Evolutionary conservation across 495 filamentous ascomycete species (phyloP), one percentile per base, ranked within the genome.

Genomic region (Ramalina intermedia): DNA sequence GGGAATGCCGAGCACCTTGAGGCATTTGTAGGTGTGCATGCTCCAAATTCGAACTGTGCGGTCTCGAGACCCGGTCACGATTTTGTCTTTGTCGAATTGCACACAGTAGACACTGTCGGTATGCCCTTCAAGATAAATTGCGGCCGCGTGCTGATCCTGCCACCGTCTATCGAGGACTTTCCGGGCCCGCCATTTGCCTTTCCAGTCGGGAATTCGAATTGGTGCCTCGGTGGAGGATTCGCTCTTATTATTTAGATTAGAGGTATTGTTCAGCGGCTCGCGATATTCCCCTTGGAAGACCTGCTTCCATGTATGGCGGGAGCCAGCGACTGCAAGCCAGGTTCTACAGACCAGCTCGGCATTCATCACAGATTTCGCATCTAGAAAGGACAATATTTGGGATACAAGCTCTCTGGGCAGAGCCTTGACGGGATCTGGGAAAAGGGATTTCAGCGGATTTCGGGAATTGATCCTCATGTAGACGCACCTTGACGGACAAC

Each of bases 1-100:
- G 9, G 59, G 57, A 20, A 57, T 37, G 2, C 51, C 57, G 24
- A 64, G 43, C 43, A 95, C 74, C 50, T 87, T 81, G 29, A 75
- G 70, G 61, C 90, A 96, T 47, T 83, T 70, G 59, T 81, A 85
- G 9, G 82, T 90, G 52, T 81, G 75, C 66, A 94, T 82, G 65
- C 95, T 85, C 91, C 91, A 98, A 20, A 98, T 78, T 45, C 91
- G 81, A 57, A 98, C 89, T 1, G 91, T 96, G 57, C 81, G 83
- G 62, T 98, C 91, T 50, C 93, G 81, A 13, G 91, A 96, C 48
- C 91, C 91, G 13, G 93, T 96, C 48, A 98, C 87, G 55, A 96
- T 91, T 61, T 96, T 98, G 57, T 82, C 66, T 62, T 96, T 89
- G 62, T 98, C 91, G 66, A 96, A 98, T 61, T 96, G 91, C 37